Conservation (phyloP, 352 stramenopile genomes). For the Globisporangium paddicum region DNA sequence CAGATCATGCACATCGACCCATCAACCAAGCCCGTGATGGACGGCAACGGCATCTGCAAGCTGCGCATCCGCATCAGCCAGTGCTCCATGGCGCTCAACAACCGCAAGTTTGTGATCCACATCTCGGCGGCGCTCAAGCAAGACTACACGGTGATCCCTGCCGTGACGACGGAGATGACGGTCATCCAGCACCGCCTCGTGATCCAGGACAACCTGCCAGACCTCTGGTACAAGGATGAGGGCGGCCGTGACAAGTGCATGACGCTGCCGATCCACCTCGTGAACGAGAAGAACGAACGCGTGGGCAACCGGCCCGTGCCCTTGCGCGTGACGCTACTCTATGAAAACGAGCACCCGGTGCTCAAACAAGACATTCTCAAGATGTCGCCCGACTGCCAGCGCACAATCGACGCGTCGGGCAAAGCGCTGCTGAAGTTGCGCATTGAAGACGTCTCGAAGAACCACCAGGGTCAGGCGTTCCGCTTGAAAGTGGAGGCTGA, state of each 20-base stretch:
- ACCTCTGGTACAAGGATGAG: constrained; percentile 88
- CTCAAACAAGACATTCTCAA: constrained; percentile 95
- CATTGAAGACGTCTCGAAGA: constrained; percentile 96
- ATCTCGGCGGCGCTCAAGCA: constrained; percentile 60
- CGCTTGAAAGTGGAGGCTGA: constrained; percentile 89
- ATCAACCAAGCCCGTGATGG: constrained; percentile 74
- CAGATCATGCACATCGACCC: constrained; percentile 77
- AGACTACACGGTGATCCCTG: constrained; percentile 59
- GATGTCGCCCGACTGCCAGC: constrained; percentile 81
- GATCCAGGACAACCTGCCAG: constrained; percentile 77
- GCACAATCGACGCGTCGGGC: constrained; percentile 80
- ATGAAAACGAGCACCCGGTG: constrained; percentile 87
- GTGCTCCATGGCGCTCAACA: constrained; percentile 81
- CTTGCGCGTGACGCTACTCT: constrained; percentile 76
- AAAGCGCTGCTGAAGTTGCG: constrained; percentile 86
- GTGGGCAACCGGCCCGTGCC: constrained; percentile 72
- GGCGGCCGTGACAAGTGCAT: constrained; percentile 84
- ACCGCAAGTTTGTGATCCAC: constrained; percentile 84
- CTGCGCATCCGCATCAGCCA: constrained; percentile 76
- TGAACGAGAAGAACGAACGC: constrained; percentile 77
- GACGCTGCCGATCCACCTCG: constrained; percentile 68
- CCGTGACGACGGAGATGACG: constrained; percentile 75
- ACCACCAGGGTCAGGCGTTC: constrained; percentile 95
- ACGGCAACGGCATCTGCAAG: constrained; percentile 80
- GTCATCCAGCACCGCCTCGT: constrained; percentile 81